Evolutionary conservation across 305 asterid genomes (phyloP).

Genomic region (Fraxinus ornus): DNA sequence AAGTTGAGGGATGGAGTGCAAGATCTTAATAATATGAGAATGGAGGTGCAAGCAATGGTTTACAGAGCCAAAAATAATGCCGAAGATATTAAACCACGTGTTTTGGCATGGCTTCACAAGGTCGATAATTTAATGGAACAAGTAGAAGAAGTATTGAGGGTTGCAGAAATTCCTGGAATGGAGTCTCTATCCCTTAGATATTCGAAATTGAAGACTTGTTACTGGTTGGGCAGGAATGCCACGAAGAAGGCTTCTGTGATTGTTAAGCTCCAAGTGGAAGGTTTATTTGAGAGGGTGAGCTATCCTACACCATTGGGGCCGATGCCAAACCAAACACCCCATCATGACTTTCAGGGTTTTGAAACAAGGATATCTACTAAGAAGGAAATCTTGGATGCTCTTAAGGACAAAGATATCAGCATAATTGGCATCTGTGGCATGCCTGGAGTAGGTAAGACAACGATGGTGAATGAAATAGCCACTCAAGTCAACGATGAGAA

Average conservation of each 20-base stretch:
- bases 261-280: background rate
- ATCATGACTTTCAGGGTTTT: slow-evolving; percentile 12
- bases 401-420: slow-evolving; percentile 6
- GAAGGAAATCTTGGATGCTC: slow-evolving; percentile 12
- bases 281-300: background rate
- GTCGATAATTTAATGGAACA: background rate
- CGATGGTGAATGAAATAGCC: background rate
- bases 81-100: background rate
- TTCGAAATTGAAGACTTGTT: slow-evolving; percentile 15
- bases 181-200: background rate
- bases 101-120: slow-evolving; percentile 13
- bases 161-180: background rate
- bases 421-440: slow-evolving; percentile 20
- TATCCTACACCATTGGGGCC: background rate
- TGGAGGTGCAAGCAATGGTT: background rate
- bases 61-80: background rate
- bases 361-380: slow-evolving; percentile 28
- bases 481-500: background rate
- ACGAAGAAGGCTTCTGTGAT: slow-evolving; percentile 7
- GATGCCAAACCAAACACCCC: background rate
- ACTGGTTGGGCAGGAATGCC: slow-evolving; percentile 22
- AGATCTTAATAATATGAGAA: background rate
- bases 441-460: background rate
- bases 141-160: background rate
- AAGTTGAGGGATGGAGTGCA: slow-evolving; percentile 5